These are phyloP conservation scores for Ophiobolus disseminans DNA, from an alignment of 2,329 filamentous ascomycete species.

Conservation along the genomic window DNA sequence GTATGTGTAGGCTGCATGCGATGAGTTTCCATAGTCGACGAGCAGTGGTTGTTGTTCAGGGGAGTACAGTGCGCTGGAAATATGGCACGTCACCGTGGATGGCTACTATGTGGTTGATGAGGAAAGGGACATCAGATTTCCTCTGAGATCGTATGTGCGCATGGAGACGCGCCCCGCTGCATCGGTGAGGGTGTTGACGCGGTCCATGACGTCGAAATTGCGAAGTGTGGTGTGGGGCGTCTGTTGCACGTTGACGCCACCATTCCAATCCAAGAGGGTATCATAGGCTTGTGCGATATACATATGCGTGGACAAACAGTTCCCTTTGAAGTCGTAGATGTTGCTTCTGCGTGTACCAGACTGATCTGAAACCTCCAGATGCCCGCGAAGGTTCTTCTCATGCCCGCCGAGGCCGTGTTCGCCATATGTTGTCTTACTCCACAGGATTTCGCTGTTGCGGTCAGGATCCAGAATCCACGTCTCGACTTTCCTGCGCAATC, in stretches of 20 bases:
- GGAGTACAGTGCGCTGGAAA: neutral
- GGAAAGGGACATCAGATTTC: neutral
- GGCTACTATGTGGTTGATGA: neutral
- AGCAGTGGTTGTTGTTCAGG: neutral
- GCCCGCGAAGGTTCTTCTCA: too few species aligned
- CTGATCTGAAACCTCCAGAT: too few species aligned
- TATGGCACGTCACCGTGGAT: neutral
- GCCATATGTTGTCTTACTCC: too few species aligned
- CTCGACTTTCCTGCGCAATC: too few species aligned
- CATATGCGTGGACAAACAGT: neutral
- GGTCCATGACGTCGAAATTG: neutral
- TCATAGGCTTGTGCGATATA: neutral
- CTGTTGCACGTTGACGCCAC: neutral
- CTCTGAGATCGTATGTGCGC: neutral
- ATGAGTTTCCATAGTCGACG: neutral
- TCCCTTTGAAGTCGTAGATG: slow-evolving; percentile 4
- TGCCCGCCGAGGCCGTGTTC: too few species aligned
- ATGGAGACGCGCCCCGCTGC: neutral
- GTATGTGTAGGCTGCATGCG: neutral
- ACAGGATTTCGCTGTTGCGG: too few species aligned
- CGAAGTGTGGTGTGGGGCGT: neutral
- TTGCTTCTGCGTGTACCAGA: neutral
- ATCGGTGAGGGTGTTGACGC: neutral
- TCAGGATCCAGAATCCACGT: too few species aligned
- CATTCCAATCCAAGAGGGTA: neutral